Evolutionary conservation across 495 filamentous ascomycete genomes (phyloP).

Genomic region (Neurospora sp.): DNA sequence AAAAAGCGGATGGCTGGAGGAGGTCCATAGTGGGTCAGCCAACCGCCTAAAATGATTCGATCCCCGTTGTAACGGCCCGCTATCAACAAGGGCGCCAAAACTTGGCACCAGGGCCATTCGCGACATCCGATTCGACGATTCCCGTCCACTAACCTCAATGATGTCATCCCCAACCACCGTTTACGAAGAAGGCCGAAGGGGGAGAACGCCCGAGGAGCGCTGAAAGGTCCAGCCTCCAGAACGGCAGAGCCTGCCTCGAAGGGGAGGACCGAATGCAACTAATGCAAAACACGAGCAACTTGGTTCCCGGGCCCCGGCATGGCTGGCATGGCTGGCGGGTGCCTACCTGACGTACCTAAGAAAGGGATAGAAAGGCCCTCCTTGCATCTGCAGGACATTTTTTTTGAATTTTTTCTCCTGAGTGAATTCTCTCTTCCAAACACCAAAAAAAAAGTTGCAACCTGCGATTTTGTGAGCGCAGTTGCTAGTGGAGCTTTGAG

Average conservation of each 20-base stretch:
- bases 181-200: not conserved
- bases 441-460: not conserved
- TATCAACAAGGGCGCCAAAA: not conserved
- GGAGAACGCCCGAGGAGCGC: not conserved
- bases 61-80: not conserved
- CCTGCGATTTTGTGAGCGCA: not conserved
- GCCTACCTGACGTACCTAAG: not conserved
- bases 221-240: not conserved
- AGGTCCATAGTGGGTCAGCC: not conserved
- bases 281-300: not conserved
- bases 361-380: not conserved
- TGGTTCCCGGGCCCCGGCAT: not conserved
- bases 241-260: not conserved
- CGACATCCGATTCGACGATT: not conserved
- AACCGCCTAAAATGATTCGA: not conserved
- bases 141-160: not conserved
- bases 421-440: not conserved
- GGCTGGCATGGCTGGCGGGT: not conserved
- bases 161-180: not conserved
- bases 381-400: not conserved
- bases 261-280: not conserved
- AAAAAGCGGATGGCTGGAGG: not conserved
- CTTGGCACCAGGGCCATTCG: not conserved
- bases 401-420: not conserved
- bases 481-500: not conserved